phyloP scores from a whole-genome alignment of 805 yeast species.

The Wickerhamomyces hampshirensis region DNA sequence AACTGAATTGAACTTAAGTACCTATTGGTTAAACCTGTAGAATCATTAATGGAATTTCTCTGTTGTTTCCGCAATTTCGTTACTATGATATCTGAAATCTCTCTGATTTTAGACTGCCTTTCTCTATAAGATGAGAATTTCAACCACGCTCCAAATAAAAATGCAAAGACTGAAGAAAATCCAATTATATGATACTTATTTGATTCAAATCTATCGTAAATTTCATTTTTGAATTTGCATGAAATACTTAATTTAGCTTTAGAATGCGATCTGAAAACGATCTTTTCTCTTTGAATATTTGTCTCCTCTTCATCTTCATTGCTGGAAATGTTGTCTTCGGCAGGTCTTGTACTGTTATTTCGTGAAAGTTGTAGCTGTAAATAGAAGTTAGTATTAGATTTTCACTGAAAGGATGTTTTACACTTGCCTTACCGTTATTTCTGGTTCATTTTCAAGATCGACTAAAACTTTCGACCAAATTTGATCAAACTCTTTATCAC shows the following conservation, averaged over 20 bases:
- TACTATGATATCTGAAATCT: constrained; percentile 43
- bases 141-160: constrained; percentile 25
- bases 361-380: constrained; percentile 23
- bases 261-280: constrained; percentile 71
- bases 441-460: constrained; percentile 62
- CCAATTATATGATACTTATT: constrained; percentile 19
- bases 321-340: constrained; percentile 33
- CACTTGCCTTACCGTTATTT: constrained; percentile 77
- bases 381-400: constrained; percentile 20
- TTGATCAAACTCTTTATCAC: constrained; percentile 63
- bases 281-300: constrained; percentile 28
- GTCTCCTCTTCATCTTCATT: constrained; percentile 35
- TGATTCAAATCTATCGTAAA: constrained; percentile 33
- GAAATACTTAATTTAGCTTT: constrained; percentile 52
- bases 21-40: constrained; percentile 32
- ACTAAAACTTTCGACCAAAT: constrained; percentile 64
- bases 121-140: constrained; percentile 33
- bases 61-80: constrained; percentile 46
- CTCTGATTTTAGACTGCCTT: constrained; percentile 38
- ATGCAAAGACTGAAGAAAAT: constrained; percentile 8
- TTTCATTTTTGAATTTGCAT: constrained; percentile 51
- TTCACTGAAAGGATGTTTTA: constrained; percentile 4
- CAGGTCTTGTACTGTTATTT: constrained; percentile 36
- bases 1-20: constrained; percentile 69
- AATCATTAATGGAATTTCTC: constrained; percentile 27